Percentiles rank a stretch among this genome's conserved stretches.
Conservation (phyloP, 306 rosid genomes). For the Elaeagnus macrophylla region DNA sequence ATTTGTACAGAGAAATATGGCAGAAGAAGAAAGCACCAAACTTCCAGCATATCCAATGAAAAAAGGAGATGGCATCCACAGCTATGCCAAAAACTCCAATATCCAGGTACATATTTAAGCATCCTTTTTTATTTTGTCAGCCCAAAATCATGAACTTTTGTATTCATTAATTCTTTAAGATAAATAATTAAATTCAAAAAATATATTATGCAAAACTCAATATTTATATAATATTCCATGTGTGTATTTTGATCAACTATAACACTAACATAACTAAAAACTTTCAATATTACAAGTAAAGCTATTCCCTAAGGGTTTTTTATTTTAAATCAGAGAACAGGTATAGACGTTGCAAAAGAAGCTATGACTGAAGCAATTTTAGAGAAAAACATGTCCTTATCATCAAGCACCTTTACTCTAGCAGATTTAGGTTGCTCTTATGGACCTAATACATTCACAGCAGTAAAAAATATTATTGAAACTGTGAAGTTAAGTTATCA, state of each 20-base stretch:
- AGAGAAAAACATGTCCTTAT: constrained; percentile 4
- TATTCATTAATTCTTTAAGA: no score
- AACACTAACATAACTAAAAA: no score
- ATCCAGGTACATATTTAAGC: background rate
- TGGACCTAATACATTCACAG: constrained; percentile 29
- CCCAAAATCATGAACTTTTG: no score
- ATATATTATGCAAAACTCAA: no score
- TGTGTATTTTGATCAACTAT: no score
- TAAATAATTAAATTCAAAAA: no score
- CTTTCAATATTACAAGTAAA: no score
- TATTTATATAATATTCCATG: no score
- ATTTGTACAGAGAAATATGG: no score
- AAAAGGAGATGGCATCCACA: constrained; percentile 5
- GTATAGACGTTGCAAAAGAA: constrained; percentile 4
- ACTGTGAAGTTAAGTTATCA: constrained; percentile 13
- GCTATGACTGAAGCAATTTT: constrained; percentile 15
- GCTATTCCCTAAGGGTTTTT: background rate
- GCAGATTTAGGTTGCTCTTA: constrained; percentile 38
- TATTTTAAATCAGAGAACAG: constrained; percentile 3
- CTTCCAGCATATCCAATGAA: constrained; percentile 6
- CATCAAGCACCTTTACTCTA: constrained; percentile 14
- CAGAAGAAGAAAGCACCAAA: no score
- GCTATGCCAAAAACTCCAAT: constrained; percentile 10
- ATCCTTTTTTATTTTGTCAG: no score
- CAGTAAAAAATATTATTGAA: constrained; percentile 22